phyloP scores from a whole-genome alignment of 176 grass and related monocot species.

The Canna indica region DNA sequence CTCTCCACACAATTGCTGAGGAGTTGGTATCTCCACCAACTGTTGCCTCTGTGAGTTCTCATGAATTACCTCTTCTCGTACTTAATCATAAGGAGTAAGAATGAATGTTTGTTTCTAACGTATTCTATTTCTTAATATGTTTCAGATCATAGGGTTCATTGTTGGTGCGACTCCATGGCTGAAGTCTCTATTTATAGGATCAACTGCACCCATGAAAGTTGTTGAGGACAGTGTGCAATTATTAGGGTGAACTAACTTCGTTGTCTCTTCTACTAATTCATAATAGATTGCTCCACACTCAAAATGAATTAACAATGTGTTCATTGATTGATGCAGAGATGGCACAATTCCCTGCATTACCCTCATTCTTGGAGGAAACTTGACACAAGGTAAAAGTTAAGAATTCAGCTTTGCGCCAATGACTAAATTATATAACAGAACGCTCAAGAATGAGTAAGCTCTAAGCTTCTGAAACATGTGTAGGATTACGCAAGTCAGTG shows the following conservation, averaged over 20 bases:
- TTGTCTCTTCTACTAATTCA: no score
- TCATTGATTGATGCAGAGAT: constrained; percentile 4
- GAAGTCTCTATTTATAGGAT: constrained; percentile 32
- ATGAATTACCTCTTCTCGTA: no score
- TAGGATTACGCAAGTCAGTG: constrained; percentile 55
- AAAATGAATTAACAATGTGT: background rate
- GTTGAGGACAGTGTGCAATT: constrained; percentile 30
- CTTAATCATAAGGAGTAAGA: no score
- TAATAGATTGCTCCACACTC: background rate
- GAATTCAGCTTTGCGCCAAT: background rate
- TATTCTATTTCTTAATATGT: constrained; percentile 5
- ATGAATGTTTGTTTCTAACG: no score
- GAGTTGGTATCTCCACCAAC: no score
- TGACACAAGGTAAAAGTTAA: background rate
- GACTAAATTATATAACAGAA: background rate
- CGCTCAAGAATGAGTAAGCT: no score
- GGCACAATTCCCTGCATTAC: constrained; percentile 15
- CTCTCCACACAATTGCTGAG: no score
- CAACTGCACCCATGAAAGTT: constrained; percentile 31
- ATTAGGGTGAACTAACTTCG: background rate
- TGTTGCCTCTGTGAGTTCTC: no score
- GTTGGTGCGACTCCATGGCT: constrained; percentile 40
- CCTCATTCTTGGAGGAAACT: constrained; percentile 17
- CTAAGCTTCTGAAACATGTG: background rate
- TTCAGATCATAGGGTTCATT: constrained; percentile 3